Conservation (phyloP, 148 eudicot species). For the Fagopyrum esculentum region DNA sequence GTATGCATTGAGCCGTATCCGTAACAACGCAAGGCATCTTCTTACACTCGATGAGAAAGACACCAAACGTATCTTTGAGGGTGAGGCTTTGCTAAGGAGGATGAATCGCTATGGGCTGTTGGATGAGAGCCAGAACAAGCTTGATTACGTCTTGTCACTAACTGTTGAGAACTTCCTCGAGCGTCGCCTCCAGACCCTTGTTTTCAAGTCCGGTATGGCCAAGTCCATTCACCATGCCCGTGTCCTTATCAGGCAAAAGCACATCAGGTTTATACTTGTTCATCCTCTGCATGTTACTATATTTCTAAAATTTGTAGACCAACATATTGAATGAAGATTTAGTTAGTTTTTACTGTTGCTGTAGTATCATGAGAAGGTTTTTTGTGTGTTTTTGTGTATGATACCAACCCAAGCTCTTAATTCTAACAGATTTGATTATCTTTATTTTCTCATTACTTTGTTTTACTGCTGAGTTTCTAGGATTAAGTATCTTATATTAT, state of each 20-base stretch:
- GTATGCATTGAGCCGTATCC: constrained; percentile 56
- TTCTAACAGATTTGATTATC: too few relatives aligned
- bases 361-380: too few relatives aligned
- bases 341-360: too few relatives aligned
- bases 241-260: constrained; percentile 68
- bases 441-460: too few relatives aligned
- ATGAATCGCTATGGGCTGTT: constrained; percentile 53
- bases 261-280: constrained; percentile 38
- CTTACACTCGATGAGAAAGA: constrained; percentile 68
- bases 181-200: constrained; percentile 65
- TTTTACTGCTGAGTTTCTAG: too few relatives aligned
- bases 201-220: constrained; percentile 72
- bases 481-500: too few relatives aligned
- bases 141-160: constrained; percentile 63
- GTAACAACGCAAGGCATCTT: constrained; percentile 58
- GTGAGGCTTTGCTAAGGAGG: constrained; percentile 67
- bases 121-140: constrained; percentile 66
- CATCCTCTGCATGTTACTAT: too few relatives aligned
- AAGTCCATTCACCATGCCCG: constrained; percentile 78
- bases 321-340: too few relatives aligned
- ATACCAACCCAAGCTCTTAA: too few relatives aligned
- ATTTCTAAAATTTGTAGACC: too few relatives aligned
- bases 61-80: constrained; percentile 64
- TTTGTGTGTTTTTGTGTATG: too few relatives aligned
- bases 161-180: constrained; percentile 69